A percentile compares a stretch with the other conserved stretches of the same genome.
Evolutionary conservation across 2,329 filamentous ascomycete genomes (phyloP).

Genomic region (Penicillium sclerotigenum): DNA sequence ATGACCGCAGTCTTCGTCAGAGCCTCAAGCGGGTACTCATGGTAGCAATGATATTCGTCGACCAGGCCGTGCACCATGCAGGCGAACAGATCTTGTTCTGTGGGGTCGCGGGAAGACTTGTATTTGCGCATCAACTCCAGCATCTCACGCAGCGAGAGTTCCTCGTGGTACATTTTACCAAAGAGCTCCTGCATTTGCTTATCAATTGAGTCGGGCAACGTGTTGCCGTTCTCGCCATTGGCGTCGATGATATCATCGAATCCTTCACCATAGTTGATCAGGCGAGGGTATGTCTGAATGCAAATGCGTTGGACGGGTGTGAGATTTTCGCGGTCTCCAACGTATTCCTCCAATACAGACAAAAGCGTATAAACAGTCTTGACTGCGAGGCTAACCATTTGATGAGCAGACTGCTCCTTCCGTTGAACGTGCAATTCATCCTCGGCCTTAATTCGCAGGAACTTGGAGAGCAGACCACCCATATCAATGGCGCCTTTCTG

Average conservation of each 20-base stretch:
- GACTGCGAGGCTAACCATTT: conserved; percentile 73
- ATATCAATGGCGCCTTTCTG: conserved; percentile 64
- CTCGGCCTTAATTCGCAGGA: conserved; percentile 78
- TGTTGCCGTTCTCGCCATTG: conserved; percentile 78
- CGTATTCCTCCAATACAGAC: conserved; percentile 70
- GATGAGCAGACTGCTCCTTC: conserved; percentile 60
- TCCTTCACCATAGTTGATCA: conserved; percentile 95
- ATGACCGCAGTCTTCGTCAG: conserved; percentile 92
- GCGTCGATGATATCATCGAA: conserved; percentile 87
- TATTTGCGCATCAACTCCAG: conserved; percentile 80
- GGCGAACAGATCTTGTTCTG: conserved; percentile 91
- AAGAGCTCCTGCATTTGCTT: conserved; percentile 96
- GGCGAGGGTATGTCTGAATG: conserved; percentile 84
- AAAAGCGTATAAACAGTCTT: conserved; percentile 81
- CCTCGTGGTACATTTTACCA: conserved; percentile 94
- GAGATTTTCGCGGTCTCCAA: conserved; percentile 62
- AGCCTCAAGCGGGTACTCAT: conserved; percentile 93
- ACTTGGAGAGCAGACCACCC: conserved; percentile 69
- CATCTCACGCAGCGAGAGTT: conserved; percentile 80
- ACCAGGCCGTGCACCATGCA: conserved; percentile 99
- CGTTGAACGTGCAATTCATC: conserved; percentile 74
- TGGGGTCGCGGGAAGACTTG: conserved; percentile 78
- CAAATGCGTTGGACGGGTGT: conserved; percentile 80
- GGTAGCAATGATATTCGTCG: conserved; percentile 94
- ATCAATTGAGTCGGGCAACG: conserved; percentile 73